A percentile compares a stretch with the other conserved stretches of the same genome.
Conservation (phyloP, 139 green algal species). For the Chlamydomonas incerta region DNA sequence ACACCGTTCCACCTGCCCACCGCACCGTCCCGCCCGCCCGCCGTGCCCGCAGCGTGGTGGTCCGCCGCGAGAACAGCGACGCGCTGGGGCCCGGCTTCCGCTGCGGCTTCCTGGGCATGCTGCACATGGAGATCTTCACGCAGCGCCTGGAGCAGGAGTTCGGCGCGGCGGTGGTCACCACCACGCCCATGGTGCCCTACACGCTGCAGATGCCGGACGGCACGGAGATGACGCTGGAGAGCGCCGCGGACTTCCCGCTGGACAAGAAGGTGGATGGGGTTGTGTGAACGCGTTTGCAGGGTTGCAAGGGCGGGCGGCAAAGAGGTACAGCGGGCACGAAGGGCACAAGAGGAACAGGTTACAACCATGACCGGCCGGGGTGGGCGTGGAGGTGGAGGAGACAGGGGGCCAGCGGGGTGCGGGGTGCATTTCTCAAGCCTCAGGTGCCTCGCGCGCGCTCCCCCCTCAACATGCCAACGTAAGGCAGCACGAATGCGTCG, state of each 20-base stretch:
- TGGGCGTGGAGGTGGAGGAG: too few species aligned
- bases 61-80: constrained; percentile 84
- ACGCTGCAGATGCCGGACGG: constrained; percentile 63
- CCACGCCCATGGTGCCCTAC: constrained; percentile 92
- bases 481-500: too few species aligned
- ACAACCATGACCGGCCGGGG: too few species aligned
- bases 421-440: too few species aligned
- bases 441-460: too few species aligned
- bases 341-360: too few species aligned
- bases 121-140: constrained; percentile 97
- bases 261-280: constrained; percentile 44
- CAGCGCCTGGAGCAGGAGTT: constrained; percentile 90
- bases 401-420: too few species aligned
- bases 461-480: too few species aligned
- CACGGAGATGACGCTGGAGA: constrained; percentile 64
- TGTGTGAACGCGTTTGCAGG: background rate
- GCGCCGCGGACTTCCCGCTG: constrained; percentile 78
- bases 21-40: too few species aligned
- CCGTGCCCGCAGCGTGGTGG: constrained; percentile 53
- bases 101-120: constrained; percentile 89
- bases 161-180: constrained; percentile 80
- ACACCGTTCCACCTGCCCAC: too few species aligned
- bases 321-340: too few species aligned
- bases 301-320: too few species aligned
- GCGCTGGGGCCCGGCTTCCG: constrained; percentile 90